Base-by-base conservation (phyloP, 1,139 yeast genomes). In the Yamadazyma mexicana region DNA sequence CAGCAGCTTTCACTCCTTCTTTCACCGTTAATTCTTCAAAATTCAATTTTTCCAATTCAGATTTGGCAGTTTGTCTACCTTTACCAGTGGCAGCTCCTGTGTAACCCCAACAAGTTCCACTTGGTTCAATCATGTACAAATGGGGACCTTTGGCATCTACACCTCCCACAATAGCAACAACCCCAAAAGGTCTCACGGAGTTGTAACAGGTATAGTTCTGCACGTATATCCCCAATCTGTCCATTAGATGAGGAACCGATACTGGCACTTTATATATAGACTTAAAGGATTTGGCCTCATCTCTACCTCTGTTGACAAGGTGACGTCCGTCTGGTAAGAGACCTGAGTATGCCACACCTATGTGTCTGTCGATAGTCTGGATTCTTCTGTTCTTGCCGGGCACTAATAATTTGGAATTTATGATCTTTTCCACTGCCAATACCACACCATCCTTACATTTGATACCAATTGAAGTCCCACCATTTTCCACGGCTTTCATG, bases 101-200 rank as follows among this genome's bases (percentile, higher is more conserved):
- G 65, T 92, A 94, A 34, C 99, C 99, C 98, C 98, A 92, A 58
- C 83, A 87, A 1, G 89, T 75, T 45, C 99, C 98, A 62, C 95
- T 87, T 49, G 99, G 98, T 62, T 94, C 99, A 47, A 94, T 77
- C 97, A 92, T 91, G 67, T 86, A 91, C 57, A 94, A 75, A 60
- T 91, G 97, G 28, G 96, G 82, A 8, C 96, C 96, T 46, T 84
- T 79, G 32, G 79, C 82, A 61, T 91, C 98, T 36, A 87, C 81
- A 47, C 98, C 98, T 34, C 97, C 98, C 38, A 94, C 77, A 48
- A 94, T 91, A 12, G 96, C 82, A 38, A 89, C 82, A 41, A 92
- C 79, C 38, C 99, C 99, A 64, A 92, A 92, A 17, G 98, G 99
- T 63, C 99, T 83, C 10, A 94, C 98, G 24, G 98, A 89, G 62